phyloP scores from a whole-genome alignment of 2,329 filamentous ascomycete genomes.

The Scortechinia acanthostroma region DNA sequence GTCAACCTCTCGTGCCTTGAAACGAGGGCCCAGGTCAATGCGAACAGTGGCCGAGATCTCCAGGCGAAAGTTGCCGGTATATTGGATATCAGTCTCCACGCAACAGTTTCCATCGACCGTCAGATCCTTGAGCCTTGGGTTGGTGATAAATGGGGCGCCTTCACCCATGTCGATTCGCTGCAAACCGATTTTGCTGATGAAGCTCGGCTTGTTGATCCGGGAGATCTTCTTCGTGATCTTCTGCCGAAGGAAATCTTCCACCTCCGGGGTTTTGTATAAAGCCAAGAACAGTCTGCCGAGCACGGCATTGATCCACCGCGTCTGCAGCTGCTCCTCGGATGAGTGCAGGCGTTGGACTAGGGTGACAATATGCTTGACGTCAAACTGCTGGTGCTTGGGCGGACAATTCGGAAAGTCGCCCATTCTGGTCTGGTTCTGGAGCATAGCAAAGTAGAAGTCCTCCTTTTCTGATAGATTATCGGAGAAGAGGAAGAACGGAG shows the following conservation, averaged over 20 bases:
- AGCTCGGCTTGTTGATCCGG: constrained; percentile 82
- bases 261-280: constrained; percentile 74
- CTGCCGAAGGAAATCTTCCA: constrained; percentile 71
- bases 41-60: constrained; percentile 89
- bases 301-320: constrained; percentile 87
- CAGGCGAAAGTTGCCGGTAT: constrained; percentile 80
- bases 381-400: constrained; percentile 69
- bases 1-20: constrained; percentile 85
- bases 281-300: constrained; percentile 82
- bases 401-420: constrained; percentile 33
- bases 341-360: constrained; percentile 87
- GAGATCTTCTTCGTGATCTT: constrained; percentile 96
- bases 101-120: constrained; percentile 86
- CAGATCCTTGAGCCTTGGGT: constrained; percentile 78
- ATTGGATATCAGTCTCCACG: constrained; percentile 79
- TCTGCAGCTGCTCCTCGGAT: constrained; percentile 83
- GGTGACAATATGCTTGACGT: constrained; percentile 78
- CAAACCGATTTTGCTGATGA: constrained; percentile 78
- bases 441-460: constrained; percentile 90
- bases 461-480: constrained; percentile 95
- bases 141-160: constrained; percentile 80
- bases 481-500: constrained; percentile 84
- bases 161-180: constrained; percentile 80
- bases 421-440: constrained; percentile 66
- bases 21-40: constrained; percentile 79